Evolutionary conservation across 371 early-diverging fungal species (phyloP).

Genomic region (Mucor velutinosus): DNA sequence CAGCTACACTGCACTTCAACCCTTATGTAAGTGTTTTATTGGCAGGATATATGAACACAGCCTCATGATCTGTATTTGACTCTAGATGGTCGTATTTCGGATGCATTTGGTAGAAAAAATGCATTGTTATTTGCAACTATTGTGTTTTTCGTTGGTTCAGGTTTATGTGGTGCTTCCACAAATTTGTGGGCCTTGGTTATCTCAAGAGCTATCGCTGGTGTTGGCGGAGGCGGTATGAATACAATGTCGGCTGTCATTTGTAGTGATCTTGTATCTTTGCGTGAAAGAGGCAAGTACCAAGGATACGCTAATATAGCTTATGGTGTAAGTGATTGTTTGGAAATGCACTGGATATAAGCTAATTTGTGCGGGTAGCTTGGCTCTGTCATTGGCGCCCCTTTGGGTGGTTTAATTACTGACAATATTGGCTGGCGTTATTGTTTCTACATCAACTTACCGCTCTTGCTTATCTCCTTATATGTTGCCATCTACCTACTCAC

Average conservation of each 20-base stretch:
- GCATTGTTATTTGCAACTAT: conserved; percentile 58
- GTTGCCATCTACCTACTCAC: conserved; percentile 40
- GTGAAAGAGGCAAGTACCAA: conserved; percentile 53
- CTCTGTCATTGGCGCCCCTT: conserved; percentile 51
- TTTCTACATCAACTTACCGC: conserved; percentile 81
- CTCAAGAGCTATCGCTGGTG: conserved; percentile 74
- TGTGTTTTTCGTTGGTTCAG: conserved; percentile 60
- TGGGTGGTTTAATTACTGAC: conserved; percentile 58
- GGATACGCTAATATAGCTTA: conserved; percentile 52
- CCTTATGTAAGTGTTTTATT: conserved; percentile 57
- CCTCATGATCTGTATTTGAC: background rate
- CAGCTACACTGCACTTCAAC: conserved; percentile 79
- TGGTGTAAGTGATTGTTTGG: conserved; percentile 29
- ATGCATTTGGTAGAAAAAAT: conserved; percentile 71
- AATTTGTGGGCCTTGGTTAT: conserved; percentile 70
- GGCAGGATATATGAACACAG: background rate
- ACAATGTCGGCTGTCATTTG: conserved; percentile 45
- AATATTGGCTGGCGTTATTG: conserved; percentile 68
- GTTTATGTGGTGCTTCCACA: conserved; percentile 59
- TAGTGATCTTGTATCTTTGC: conserved; percentile 49
- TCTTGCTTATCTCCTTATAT: conserved; percentile 59
- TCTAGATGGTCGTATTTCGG: conserved; percentile 59
- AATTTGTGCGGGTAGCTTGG: conserved; percentile 57
- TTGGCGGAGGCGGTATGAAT: conserved; percentile 75
- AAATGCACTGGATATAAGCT: conserved; percentile 12